phyloP scores from a whole-genome alignment of 2,329 filamentous ascomycete species.

The Lachnellula willkommii region DNA sequence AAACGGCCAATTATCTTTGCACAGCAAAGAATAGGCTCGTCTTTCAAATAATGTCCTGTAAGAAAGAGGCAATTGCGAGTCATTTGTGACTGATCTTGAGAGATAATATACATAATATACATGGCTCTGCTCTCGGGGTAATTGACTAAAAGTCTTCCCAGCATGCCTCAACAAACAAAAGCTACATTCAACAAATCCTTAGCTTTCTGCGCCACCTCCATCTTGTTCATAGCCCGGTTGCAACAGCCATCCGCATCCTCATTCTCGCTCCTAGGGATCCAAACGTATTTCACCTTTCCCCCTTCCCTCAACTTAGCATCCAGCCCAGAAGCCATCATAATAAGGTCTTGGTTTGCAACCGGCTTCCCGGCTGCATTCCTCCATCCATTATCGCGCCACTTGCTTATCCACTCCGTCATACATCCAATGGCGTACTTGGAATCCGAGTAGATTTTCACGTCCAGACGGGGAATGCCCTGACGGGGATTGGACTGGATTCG shows the following conservation, averaged over 20 bases:
- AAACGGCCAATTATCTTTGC: no score
- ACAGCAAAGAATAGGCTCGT: no score
- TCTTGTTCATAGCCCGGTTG: slow-evolving; percentile 30
- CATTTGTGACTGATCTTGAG: no score
- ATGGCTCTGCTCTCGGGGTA: no score
- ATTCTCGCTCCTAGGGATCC: slow-evolving; percentile 34
- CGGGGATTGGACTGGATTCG: slow-evolving; percentile 17
- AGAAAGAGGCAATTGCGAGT: no score
- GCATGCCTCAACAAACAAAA: no score
- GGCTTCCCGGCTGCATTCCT: slow-evolving; percentile 24
- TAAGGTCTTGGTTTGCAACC: slow-evolving; percentile 35
- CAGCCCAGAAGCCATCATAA: slow-evolving; percentile 28
- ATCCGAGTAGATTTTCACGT: slow-evolving; percentile 33
- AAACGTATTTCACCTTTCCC: slow-evolving; percentile 31
- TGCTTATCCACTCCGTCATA: slow-evolving; percentile 31
- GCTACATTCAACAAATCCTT: no score
- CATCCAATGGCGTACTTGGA: slow-evolving; percentile 34
- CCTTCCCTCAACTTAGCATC: slow-evolving; percentile 22
- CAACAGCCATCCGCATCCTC: slow-evolving; percentile 29
- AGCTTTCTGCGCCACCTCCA: not conserved
- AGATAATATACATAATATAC: no score
- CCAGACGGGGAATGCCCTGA: slow-evolving; percentile 3
- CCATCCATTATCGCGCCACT: slow-evolving; percentile 34
- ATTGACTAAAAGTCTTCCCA: no score
- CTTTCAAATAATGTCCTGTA: no score